Conservation (phyloP, 352 stramenopile genomes). For the Globisporangium splendens region DNA sequence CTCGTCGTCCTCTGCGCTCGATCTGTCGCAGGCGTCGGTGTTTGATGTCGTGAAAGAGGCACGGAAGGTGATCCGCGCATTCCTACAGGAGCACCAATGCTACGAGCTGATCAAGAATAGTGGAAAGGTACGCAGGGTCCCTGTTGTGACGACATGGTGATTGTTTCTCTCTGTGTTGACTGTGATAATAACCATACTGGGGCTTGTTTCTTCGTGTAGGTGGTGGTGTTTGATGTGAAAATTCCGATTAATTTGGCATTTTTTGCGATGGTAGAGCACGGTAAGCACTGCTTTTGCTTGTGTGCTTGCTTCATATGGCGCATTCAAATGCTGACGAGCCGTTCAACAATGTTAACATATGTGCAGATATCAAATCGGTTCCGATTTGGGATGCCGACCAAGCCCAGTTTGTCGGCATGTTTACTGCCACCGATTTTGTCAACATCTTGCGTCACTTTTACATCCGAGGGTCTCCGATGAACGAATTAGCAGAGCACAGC, state of each 20-base stretch:
- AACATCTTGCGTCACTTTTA: constrained; percentile 96
- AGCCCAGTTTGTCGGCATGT: constrained; percentile 95
- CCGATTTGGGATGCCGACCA: constrained; percentile 95
- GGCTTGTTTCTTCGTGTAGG: constrained; percentile 21
- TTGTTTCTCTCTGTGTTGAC: neutral
- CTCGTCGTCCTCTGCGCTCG: constrained; percentile 29
- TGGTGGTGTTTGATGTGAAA: constrained; percentile 98
- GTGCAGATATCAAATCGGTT: constrained; percentile 95
- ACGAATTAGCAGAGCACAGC: constrained; percentile 81
- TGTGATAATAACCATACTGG: neutral
- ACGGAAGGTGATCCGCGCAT: constrained; percentile 81
- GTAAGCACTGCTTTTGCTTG: constrained; percentile 30
- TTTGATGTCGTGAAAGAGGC: constrained; percentile 77
- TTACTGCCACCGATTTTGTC: constrained; percentile 98
- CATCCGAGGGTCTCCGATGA: constrained; percentile 88
- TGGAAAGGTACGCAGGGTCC: constrained; percentile 62
- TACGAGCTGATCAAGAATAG: constrained; percentile 97
- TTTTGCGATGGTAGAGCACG: constrained; percentile 98
- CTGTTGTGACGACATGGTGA: neutral
- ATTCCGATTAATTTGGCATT: constrained; percentile 99
- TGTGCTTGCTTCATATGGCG: neutral
- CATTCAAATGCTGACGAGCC: neutral
- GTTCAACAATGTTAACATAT: no score
- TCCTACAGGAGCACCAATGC: constrained; percentile 88
- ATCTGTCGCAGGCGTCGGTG: constrained; percentile 41